Evolutionary conservation across 2,329 filamentous ascomycete species (phyloP), one percentile per base, ranked within the genome.

Genomic region (Coniochaeta pulveracea): DNA sequence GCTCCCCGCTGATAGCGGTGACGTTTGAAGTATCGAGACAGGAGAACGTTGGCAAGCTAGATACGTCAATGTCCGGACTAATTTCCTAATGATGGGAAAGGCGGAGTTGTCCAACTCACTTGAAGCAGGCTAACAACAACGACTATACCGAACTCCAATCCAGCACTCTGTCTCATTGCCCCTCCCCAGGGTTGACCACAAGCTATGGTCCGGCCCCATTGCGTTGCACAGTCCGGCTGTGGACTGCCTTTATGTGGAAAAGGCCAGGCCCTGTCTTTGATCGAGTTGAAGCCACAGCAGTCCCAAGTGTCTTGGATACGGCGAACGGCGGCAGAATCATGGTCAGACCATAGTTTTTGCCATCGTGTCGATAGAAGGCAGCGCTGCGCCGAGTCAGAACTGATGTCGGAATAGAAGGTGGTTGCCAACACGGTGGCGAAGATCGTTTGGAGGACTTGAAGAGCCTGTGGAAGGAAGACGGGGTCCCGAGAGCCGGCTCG

Each of bases 241-340:
- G 33, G 45, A 42, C 33, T 6, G 5, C 35, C 34, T 3, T 26
- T 40, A 15, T 19, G 19, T 0, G 60, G 60, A 37, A 80, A 82
- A 0, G 80, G 80, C 59, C 67, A 83, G 0, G 70, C 67, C 42
- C 68, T 70, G 45, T 85, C 77, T 19, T 48, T 52, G 18, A 72
- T 48, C 4, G 60, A 65, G 35, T 63, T 63, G 21, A 82, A 59
- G 0, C 80, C 80, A 43, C 80, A 85, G 56, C 80, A 85, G 6
- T 66, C 48, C 19, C 82, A 66, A 0, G 64, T 51, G 47, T 85
- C 74, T 46, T 85, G 80, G 33, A 85, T 77, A 2, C 55, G 51
- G 26, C 63, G 58, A 36, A 85, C 67, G 2, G 61, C 51, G 1
- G 43, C 40, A 1, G 40, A 61, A 35, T 81, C 59, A 38, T 76